Percentiles rank a stretch among this genome's conserved stretches.
These are phyloP conservation scores for Solanum chiquidenum DNA, from an alignment of 257 asterid species.

Conservation along the genomic window DNA sequence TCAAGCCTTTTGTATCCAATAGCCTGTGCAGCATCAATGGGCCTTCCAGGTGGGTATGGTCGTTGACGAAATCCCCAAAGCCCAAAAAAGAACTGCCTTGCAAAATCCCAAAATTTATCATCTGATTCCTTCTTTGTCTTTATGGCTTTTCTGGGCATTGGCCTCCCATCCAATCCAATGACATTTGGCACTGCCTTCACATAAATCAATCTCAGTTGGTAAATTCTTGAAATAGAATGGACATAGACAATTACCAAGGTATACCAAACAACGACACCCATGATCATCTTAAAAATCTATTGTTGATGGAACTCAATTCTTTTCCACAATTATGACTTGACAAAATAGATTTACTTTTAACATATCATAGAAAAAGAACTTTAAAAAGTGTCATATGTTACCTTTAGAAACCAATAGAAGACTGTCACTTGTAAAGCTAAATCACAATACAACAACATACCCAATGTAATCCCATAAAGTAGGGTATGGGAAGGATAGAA, in stretches of 20 bases:
- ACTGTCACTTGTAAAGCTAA: not conserved
- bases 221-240: not conserved
- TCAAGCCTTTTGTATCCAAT: constrained; percentile 88
- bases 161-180: constrained; percentile 91
- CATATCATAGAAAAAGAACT: not conserved
- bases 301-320: not conserved
- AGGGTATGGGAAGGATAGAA: no score
- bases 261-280: not conserved
- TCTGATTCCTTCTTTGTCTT: constrained; percentile 46
- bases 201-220: not conserved
- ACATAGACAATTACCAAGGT: not conserved
- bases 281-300: not conserved
- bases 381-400: not conserved
- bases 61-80: constrained; percentile 97
- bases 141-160: constrained; percentile 94
- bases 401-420: not conserved
- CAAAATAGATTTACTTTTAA: not conserved
- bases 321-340: not conserved
- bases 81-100: constrained; percentile 91
- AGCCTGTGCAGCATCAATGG: constrained; percentile 91
- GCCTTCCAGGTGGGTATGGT: constrained; percentile 91
- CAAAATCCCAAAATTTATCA: constrained; percentile 95
- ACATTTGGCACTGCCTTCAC: constrained; percentile 86
- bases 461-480: no score
- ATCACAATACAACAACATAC: not conserved